Percentiles rank a stretch among this genome's conserved stretches.
phyloP scores from a whole-genome alignment of 2,329 filamentous ascomycete genomes.

The Lachnellula hyalina region DNA sequence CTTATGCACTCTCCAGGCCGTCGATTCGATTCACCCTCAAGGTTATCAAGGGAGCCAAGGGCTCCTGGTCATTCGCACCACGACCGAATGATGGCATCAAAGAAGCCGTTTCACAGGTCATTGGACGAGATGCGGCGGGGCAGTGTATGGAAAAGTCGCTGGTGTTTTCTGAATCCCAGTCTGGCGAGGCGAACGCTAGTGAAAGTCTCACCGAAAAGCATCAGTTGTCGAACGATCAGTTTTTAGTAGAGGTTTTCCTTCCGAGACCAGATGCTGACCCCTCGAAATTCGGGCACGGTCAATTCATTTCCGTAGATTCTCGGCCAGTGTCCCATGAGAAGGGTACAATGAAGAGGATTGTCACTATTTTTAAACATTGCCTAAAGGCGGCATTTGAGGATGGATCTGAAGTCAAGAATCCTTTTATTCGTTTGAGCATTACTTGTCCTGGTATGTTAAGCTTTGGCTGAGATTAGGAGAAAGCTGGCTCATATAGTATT shows the following conservation, averaged over 20 bases:
- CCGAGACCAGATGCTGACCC: conserved; percentile 45
- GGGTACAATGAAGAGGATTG: conserved; percentile 56
- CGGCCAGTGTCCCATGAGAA: conserved; percentile 54
- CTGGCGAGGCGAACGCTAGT: background rate
- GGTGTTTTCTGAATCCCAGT: conserved; percentile 15
- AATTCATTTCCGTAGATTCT: conserved; percentile 64
- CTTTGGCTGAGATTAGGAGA: background rate
- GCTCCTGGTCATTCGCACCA: conserved; percentile 60
- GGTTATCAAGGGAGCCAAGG: conserved; percentile 46
- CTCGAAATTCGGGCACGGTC: conserved; percentile 42
- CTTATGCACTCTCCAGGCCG: conserved; percentile 63
- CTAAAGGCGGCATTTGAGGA: conserved; percentile 33
- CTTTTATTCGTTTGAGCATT: conserved; percentile 62
- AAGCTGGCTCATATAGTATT: background rate
- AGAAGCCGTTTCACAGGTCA: conserved; percentile 57
- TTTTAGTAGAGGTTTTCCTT: conserved; percentile 52
- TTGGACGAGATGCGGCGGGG: conserved; percentile 50
- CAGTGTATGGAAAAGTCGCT: conserved; percentile 44
- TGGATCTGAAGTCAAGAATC: conserved; percentile 38
- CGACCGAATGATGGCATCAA: conserved; percentile 42
- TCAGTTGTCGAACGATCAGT: conserved; percentile 20
- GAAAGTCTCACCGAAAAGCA: background rate
- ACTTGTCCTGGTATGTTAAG: conserved; percentile 41
- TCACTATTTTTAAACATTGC: conserved; percentile 46
- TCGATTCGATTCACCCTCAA: conserved; percentile 56